phyloP scores from a whole-genome alignment of 805 yeast genomes.

The Candida germanica region DNA sequence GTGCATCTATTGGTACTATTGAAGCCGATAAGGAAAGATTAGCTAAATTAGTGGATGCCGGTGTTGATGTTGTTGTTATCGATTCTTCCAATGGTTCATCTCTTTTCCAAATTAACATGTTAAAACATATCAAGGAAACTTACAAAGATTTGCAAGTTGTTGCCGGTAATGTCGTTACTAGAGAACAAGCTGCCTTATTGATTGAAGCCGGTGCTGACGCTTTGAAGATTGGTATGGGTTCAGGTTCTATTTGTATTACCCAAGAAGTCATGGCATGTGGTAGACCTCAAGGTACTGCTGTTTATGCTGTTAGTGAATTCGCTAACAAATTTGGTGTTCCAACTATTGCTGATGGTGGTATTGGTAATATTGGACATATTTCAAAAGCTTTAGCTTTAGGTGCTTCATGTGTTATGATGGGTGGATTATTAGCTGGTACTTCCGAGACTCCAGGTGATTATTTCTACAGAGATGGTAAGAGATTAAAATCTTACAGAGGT shows the following conservation, averaged over 20 bases:
- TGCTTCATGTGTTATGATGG: constrained; percentile 98
- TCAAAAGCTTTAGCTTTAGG: constrained; percentile 95
- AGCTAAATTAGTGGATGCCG: constrained; percentile 83
- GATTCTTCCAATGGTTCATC: constrained; percentile 99
- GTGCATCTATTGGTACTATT: constrained; percentile 97
- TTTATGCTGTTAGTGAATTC: constrained; percentile 88
- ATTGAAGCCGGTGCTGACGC: constrained; percentile 97
- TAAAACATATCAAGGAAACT: constrained; percentile 81
- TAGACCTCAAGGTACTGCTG: constrained; percentile 99
- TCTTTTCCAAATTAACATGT: constrained; percentile 88
- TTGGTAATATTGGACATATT: constrained; percentile 97
- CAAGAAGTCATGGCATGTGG: constrained; percentile 99
- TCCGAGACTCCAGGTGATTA: constrained; percentile 98
- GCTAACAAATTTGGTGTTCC: constrained; percentile 96
- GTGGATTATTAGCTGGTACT: constrained; percentile 98
- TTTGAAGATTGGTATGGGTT: constrained; percentile 99
- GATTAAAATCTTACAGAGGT: constrained; percentile 97
- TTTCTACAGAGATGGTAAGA: constrained; percentile 96
- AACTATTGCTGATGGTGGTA: constrained; percentile 99
- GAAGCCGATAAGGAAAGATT: constrained; percentile 86
- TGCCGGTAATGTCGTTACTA: constrained; percentile 98
- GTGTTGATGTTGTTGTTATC: constrained; percentile 91
- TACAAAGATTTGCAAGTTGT: constrained; percentile 81
- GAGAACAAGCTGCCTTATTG: constrained; percentile 97
- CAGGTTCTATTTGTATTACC: constrained; percentile 98